Conservation (phyloP, 1,284 basidiomycete genomes). For the Pascua guehoae region DNA sequence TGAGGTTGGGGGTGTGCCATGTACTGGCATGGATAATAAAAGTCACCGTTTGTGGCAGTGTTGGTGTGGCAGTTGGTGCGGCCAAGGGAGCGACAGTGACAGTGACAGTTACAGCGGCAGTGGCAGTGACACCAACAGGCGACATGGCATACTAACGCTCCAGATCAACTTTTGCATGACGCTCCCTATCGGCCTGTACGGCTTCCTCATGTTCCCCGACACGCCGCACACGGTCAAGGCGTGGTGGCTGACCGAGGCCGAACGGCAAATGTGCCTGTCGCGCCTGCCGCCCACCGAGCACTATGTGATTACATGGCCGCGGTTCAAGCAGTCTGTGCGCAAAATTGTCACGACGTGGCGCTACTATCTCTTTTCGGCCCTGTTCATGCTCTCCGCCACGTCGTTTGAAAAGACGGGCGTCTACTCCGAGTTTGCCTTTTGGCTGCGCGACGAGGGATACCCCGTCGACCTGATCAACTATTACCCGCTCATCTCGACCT, state of each 20-base stretch:
- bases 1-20: too few species aligned
- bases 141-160: not conserved
- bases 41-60: too few species aligned
- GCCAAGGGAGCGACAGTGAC: too few species aligned
- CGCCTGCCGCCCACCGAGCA: constrained; percentile 29
- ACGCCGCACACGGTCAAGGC: constrained; percentile 36
- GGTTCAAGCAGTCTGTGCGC: constrained; percentile 22
- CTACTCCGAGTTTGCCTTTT: constrained; percentile 36
- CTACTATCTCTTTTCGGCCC: constrained; percentile 33
- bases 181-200: constrained; percentile 38
- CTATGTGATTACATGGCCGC: constrained; percentile 26
- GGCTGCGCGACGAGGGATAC: constrained; percentile 28
- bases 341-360: constrained; percentile 26
- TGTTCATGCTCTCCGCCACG: constrained; percentile 33
- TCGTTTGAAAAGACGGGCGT: constrained; percentile 37
- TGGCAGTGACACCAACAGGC: too few species aligned
- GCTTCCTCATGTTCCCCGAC: constrained; percentile 44
- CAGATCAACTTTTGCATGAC: constrained; percentile 36
- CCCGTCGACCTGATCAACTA: constrained; percentile 27
- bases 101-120: too few species aligned
- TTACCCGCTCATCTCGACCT: constrained; percentile 31
- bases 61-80: too few species aligned
- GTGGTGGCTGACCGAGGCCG: constrained; percentile 38
- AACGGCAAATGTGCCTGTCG: constrained; percentile 27
- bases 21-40: too few species aligned